Evolutionary conservation across 73 alveolate species (phyloP).

Genomic region (Paramecium sonneborni): DNA sequence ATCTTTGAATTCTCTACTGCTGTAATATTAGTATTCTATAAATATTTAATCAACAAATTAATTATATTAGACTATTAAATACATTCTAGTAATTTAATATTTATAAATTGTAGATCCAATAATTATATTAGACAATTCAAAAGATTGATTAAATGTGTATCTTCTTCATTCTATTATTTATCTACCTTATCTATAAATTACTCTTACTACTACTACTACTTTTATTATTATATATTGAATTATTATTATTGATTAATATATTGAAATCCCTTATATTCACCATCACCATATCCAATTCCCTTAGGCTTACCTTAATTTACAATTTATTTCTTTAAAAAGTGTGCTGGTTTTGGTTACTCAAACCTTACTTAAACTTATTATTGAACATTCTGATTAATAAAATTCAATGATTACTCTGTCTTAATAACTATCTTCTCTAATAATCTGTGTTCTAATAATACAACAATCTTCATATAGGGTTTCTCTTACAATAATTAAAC

Average conservation of each 20-base stretch:
- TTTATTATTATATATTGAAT: not conserved
- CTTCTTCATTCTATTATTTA: not conserved
- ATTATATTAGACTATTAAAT: not conserved
- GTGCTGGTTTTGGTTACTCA: not conserved
- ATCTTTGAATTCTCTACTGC: not conserved
- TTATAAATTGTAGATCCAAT: not conserved
- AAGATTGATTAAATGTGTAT: not conserved
- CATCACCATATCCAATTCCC: not conserved
- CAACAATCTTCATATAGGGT: not conserved
- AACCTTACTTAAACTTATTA: not conserved
- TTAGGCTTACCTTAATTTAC: not conserved
- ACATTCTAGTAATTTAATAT: not conserved
- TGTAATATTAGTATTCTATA: not conserved
- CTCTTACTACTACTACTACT: not conserved
- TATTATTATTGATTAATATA: not conserved
- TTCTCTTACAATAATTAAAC: not conserved
- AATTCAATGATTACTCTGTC: not conserved
- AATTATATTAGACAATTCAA: not conserved
- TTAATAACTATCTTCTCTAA: not conserved
- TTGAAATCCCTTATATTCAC: not conserved
- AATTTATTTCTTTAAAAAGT: not conserved
- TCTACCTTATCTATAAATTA: not conserved
- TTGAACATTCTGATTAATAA: not conserved
- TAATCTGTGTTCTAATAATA: not conserved
- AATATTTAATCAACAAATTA: not conserved